phyloP scores from a whole-genome alignment of 495 filamentous ascomycete genomes.

The Xylaria nigripes region DNA sequence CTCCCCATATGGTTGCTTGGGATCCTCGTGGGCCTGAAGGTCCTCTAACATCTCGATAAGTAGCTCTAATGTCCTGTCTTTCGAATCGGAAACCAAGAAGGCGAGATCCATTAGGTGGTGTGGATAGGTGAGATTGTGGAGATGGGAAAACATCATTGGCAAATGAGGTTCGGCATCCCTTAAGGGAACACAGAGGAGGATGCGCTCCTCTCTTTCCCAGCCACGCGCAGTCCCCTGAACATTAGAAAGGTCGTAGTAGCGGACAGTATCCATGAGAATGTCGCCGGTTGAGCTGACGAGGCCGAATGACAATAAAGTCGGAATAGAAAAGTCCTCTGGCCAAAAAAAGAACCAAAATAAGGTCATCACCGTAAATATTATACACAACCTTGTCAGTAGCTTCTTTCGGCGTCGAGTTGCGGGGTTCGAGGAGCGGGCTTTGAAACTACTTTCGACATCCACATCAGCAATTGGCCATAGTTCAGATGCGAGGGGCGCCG shows the following conservation, averaged over 20 bases:
- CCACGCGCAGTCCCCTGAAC: slow-evolving; percentile 82
- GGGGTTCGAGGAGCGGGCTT: slow-evolving; percentile 67
- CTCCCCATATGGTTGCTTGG: slow-evolving; percentile 80
- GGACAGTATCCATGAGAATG: slow-evolving; percentile 80
- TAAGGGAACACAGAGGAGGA: slow-evolving; percentile 89
- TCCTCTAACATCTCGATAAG: slow-evolving; percentile 65
- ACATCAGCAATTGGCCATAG: neutral
- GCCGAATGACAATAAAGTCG: slow-evolving; percentile 65
- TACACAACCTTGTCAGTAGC: slow-evolving; percentile 59
- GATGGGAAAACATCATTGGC: slow-evolving; percentile 95
- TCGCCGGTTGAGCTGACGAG: slow-evolving; percentile 60
- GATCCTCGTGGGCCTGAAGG: slow-evolving; percentile 71
- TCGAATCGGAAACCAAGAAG: slow-evolving; percentile 96
- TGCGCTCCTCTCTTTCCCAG: slow-evolving; percentile 91
- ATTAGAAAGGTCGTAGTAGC: slow-evolving; percentile 91
- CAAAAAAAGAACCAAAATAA: slow-evolving; percentile 58
- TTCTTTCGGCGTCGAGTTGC: slow-evolving; percentile 65
- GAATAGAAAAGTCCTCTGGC: slow-evolving; percentile 54
- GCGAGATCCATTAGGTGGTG: slow-evolving; percentile 94
- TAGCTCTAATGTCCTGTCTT: slow-evolving; percentile 76
- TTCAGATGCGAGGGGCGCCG: slow-evolving; percentile 1
- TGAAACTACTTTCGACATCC: slow-evolving; percentile 53
- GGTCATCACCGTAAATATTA: slow-evolving; percentile 39
- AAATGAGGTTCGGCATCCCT: slow-evolving; percentile 90
- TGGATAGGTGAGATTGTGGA: slow-evolving; percentile 94